Evolutionary conservation across 208 protist genomes (phyloP), one percentile per base, ranked within the genome.

Genomic region (Crithidia expoeki): DNA sequence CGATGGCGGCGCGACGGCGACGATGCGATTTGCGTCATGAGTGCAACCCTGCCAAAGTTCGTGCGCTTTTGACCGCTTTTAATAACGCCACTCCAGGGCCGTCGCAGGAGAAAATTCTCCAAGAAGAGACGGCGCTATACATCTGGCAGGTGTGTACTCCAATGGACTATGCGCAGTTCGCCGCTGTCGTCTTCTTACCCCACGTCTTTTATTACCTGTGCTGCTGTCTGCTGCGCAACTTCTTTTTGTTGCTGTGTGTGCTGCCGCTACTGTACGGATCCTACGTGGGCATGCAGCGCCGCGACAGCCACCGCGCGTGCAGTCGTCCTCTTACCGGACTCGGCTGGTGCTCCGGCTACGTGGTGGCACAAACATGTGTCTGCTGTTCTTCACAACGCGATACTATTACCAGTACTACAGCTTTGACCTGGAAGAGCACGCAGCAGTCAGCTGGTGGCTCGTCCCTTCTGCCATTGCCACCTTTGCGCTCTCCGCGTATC

Each of bases 171-270:
- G 36, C 46, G 63, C 63, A 34, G 23, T 60, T 76, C 36, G 14
- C 74, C 19, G 69, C 57, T 0, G 47, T 64, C 14, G 71, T 62
- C 1, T 40, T 51, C n/a, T 30, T 79, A 28, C 85, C 85, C 5
- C 81, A 87, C 33, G 1, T 79, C 34, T 51, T 81, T 11, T 59
- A 76, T n/a, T 73, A 51, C 38, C 21, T 80, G 12, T 76, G 66
- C 52, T 78, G 64, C 32, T 40, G 21, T 25, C 2, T 80, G 36
- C 30, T 72, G 9, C 42, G 10, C 34, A 81, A 72, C 65, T 79
- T 83, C 56, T 63, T 67, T 21, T 19, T 79, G 2, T 28, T 83
- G 47, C 32, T 76, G n/a, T 42, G 17, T 1, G 30, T 67, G 49
- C 33, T 79, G 55, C 62, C 69, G 33, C 50, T 72, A 9, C 10